These are phyloP conservation scores for Suaeda aralocaspica DNA, from an alignment of 148 eudicot species.

Conservation along the genomic window DNA sequence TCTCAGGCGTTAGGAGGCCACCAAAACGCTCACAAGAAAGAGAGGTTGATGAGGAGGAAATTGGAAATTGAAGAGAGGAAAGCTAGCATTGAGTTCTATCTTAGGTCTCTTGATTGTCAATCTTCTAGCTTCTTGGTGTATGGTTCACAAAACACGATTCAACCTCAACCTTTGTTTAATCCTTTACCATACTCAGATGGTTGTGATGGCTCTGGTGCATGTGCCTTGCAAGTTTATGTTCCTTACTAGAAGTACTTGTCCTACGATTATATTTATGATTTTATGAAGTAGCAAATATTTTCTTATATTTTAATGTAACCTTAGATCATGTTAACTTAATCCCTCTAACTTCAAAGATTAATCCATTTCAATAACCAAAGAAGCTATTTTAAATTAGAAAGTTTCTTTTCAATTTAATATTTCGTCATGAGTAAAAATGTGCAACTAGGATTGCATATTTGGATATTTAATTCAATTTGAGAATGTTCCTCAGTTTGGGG, in stretches of 20 bases:
- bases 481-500: no score
- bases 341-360: no score
- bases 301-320: no score
- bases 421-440: no score
- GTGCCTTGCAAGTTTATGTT: conserved; percentile 14
- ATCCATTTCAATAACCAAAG: no score
- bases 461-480: no score
- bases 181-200: neutral
- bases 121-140: neutral
- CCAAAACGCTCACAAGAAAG: conserved; percentile 27
- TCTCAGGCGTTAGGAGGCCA: conserved; percentile 33
- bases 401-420: no score
- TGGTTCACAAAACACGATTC: neutral
- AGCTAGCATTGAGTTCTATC: conserved; percentile 21
- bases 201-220: conserved; percentile 10
- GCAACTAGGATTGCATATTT: no score
- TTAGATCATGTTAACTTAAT: no score
- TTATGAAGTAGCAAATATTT: neutral
- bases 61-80: conserved; percentile 16
- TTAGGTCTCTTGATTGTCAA: conserved; percentile 13
- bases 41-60: conserved; percentile 21
- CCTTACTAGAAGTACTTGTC: neutral
- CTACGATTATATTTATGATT: neutral
- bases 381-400: no score
- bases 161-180: neutral